Conservation (phyloP, 176 grass and related monocot species). For the Lolium perenne region DNA sequence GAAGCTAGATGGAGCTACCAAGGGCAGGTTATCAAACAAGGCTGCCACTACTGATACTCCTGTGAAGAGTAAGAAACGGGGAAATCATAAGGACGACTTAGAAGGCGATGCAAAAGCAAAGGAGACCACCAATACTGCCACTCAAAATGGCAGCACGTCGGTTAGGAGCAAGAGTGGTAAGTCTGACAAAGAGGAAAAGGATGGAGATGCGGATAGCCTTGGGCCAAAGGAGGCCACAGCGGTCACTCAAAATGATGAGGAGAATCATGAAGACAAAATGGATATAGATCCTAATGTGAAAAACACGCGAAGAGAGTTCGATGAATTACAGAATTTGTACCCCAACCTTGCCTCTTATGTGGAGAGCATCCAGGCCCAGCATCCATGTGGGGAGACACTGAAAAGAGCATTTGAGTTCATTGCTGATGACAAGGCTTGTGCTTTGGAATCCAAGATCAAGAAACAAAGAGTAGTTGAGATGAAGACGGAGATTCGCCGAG, state of each 20-base stretch:
- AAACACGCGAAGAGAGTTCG: slow-evolving; percentile 5
- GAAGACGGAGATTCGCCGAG: not conserved
- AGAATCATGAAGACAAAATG: slow-evolving; percentile 20
- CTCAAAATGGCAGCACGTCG: slow-evolving; percentile 14
- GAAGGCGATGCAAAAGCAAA: slow-evolving; percentile 14
- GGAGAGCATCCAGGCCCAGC: slow-evolving; percentile 26
- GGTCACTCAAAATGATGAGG: slow-evolving; percentile 18
- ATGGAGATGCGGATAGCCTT: not conserved
- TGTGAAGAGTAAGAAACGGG: slow-evolving; percentile 22
- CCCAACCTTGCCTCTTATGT: slow-evolving; percentile 47
- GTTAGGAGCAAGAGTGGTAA: slow-evolving; percentile 8
- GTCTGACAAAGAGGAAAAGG: slow-evolving; percentile 30
- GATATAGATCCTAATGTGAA: slow-evolving; percentile 21
- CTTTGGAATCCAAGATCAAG: slow-evolving; percentile 42
- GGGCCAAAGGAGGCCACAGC: not conserved
- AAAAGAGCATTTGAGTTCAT: slow-evolving; percentile 53
- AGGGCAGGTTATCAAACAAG: slow-evolving; percentile 9
- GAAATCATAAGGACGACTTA: slow-evolving; percentile 18
- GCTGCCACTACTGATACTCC: not conserved
- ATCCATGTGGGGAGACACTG: slow-evolving; percentile 46
- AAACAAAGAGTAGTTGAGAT: slow-evolving; percentile 19
- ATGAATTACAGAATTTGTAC: slow-evolving; percentile 43
- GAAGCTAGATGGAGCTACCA: not conserved
- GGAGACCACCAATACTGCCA: not conserved
- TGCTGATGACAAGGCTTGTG: slow-evolving; percentile 43